Evolutionary conservation across 345 rosid genomes (phyloP).

Genomic region (rapeseed (Brassica napus)): Da-Ae NC_063442.1:6129501-6130000

Average conservation of each 20-base stretch:
- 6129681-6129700: conserved; percentile 53
- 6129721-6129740: conserved; percentile 50
- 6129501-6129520: conserved; percentile 87
- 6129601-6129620: conserved; percentile 51
- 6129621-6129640: conserved; percentile 41
- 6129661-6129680: conserved; percentile 69
- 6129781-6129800: conserved; percentile 89
- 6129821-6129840: conserved; percentile 62
- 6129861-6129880: conserved; percentile 36
- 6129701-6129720: conserved; percentile 52
- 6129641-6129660: conserved; percentile 53
- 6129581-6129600: conserved; percentile 87
- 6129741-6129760: conserved; percentile 81
- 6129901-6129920: conserved; percentile 58
- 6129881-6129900: conserved; percentile 38
- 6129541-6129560: conserved; percentile 95
- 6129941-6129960: conserved; percentile 67
- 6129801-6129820: conserved; percentile 53
- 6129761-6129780: conserved; percentile 81
- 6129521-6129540: conserved; percentile 85
- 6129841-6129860: conserved; percentile 44
- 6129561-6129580: conserved; percentile 75
- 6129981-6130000: conserved; percentile 42
- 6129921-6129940: conserved; percentile 74
- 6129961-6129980: conserved; percentile 33